Conservation (phyloP, 352 stramenopile genomes). For the Heterotrichella gracilis region DNA sequence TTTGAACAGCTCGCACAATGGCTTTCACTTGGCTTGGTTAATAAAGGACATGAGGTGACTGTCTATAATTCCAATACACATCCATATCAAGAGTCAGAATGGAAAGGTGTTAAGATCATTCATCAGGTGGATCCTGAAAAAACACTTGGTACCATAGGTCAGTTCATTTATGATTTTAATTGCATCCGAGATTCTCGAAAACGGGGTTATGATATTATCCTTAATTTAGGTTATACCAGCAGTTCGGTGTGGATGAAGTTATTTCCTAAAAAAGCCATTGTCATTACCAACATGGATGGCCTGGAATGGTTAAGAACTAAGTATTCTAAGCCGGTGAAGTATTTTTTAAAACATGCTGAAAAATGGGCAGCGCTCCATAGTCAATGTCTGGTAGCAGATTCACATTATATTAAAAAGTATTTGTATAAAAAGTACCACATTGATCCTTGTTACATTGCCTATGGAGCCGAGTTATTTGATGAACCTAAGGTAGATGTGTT, state of each 20-base stretch:
- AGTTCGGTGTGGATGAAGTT: not conserved
- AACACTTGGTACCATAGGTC: not conserved
- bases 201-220: not conserved
- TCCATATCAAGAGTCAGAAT: not conserved
- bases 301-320: not conserved
- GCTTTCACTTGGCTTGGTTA: not conserved
- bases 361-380: not conserved
- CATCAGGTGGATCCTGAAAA: not conserved
- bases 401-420: not conserved
- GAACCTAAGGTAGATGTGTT: not conserved
- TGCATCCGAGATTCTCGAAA: not conserved
- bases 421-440: not conserved
- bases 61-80: not conserved
- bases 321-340: not conserved
- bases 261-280: not conserved
- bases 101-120: not conserved
- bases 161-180: constrained; percentile 2
- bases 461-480: not conserved
- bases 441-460: not conserved
- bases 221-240: not conserved
- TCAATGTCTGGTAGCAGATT: not conserved
- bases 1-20: not conserved
- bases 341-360: not conserved
- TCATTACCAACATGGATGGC: not conserved
- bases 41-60: not conserved